Conservation (phyloP, 2,329 filamentous ascomycete genomes). For the Thielaviopsis ethacetica region DNA sequence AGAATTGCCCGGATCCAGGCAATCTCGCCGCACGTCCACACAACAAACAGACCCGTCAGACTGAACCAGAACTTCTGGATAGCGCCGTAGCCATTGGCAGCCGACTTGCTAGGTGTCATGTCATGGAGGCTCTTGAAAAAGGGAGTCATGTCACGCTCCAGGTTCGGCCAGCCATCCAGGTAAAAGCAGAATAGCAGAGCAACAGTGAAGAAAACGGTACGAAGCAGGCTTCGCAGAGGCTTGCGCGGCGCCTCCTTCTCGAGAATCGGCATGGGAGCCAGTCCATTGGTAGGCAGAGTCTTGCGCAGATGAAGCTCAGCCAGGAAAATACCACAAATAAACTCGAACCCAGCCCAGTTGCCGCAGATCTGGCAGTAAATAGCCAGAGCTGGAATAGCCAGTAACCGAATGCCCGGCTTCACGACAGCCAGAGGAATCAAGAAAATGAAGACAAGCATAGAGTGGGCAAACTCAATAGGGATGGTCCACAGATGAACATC, state of each 20-base stretch:
- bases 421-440: slow-evolving; percentile 33
- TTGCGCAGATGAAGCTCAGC: slow-evolving; percentile 37
- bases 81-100: slow-evolving; percentile 32
- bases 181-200: slow-evolving; percentile 20
- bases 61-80: slow-evolving; percentile 36
- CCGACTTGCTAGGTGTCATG: slow-evolving; percentile 28
- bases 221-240: neutral
- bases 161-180: slow-evolving; percentile 10
- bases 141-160: slow-evolving; percentile 11
- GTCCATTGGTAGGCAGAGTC: neutral
- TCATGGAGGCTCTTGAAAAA: slow-evolving; percentile 30
- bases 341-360: slow-evolving; percentile 17
- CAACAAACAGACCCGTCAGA: slow-evolving; percentile 34
- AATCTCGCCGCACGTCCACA: slow-evolving; percentile 32
- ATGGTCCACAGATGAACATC: slow-evolving; percentile 48
- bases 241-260: slow-evolving; percentile 1
- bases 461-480: slow-evolving; percentile 42
- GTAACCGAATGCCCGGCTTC: slow-evolving; percentile 25
- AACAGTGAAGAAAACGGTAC: slow-evolving; percentile 2
- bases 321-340: slow-evolving; percentile 35
- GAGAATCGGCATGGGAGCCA: slow-evolving; percentile 3
- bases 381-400: slow-evolving; percentile 25
- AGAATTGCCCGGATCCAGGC: slow-evolving; percentile 33
- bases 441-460: slow-evolving; percentile 38
- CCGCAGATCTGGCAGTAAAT: slow-evolving; percentile 21